Percentiles rank a stretch among this genome's conserved stretches.
Evolutionary conservation across 1,284 basidiomycete species (phyloP).

Genomic region (Ustilago xerochloae): DNA sequence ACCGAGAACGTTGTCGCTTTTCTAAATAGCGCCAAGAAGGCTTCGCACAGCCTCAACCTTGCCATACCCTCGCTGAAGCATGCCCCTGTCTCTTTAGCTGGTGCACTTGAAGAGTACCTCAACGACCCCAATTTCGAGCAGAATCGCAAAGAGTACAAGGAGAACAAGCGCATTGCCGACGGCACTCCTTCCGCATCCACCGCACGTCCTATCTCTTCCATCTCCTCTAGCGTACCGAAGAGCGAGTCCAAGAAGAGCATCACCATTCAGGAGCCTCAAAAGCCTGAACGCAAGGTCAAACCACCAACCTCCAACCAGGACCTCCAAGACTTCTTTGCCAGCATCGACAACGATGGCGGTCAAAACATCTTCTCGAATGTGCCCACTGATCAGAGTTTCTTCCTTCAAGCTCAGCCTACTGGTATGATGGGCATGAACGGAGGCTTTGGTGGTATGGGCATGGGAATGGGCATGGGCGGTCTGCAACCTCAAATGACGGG

Average conservation of each 20-base stretch:
- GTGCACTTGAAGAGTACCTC: conserved; percentile 93
- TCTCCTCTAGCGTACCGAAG: conserved; percentile 27
- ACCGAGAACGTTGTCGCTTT: conserved; percentile 94
- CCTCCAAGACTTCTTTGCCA: conserved; percentile 87
- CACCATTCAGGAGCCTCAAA: conserved; percentile 54
- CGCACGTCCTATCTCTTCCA: conserved; percentile 16
- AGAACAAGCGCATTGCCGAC: conserved; percentile 82
- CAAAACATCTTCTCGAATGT: conserved; percentile 75
- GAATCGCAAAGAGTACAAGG: conserved; percentile 89
- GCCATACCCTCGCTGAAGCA: conserved; percentile 94
- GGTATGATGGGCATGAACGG: conserved; percentile 52
- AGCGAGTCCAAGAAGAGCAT: conserved; percentile 51
- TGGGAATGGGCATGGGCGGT: conserved; percentile 53
- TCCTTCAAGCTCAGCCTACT: conserved; percentile 53
- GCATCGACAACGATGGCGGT: conserved; percentile 85
- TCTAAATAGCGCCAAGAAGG: conserved; percentile 88
- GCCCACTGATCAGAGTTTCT: conserved; percentile 41
- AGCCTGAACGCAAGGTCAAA: conserved; percentile 47
- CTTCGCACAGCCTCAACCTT: conserved; percentile 91
- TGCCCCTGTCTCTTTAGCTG: conserved; percentile 91
- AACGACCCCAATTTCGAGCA: conserved; percentile 94
- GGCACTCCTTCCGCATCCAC: conserved; percentile 65
- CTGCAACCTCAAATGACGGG: conserved; percentile 68
- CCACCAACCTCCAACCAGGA: conserved; percentile 67
- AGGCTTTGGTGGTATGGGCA: conserved; percentile 69